Percentiles rank a stretch among this genome's conserved stretches.
Evolutionary conservation across 495 filamentous ascomycete species (phyloP).

Genomic region (Penicillium soppii): DNA sequence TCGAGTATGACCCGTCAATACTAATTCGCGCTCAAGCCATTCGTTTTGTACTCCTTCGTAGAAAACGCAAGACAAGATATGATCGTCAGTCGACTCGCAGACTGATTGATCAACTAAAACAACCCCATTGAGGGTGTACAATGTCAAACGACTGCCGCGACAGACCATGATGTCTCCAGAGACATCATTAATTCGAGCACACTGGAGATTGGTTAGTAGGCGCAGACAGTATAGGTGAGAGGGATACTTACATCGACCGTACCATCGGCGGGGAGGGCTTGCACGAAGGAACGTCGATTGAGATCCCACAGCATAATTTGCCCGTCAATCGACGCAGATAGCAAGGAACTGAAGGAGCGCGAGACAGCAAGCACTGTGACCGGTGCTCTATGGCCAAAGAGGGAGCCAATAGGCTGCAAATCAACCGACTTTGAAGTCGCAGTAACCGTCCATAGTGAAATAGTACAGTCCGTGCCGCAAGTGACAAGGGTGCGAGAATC

Average conservation of each 20-base stretch:
- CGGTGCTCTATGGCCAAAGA: conserved; percentile 86
- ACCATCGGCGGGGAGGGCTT: conserved; percentile 60
- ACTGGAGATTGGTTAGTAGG: conserved; percentile 50
- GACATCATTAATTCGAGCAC: conserved; percentile 83
- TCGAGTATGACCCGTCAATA: conserved; percentile 83
- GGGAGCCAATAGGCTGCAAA: conserved; percentile 70
- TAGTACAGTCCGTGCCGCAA: conserved; percentile 84
- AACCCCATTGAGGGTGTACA: conserved; percentile 91
- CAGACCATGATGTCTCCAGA: conserved; percentile 86
- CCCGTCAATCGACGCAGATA: conserved; percentile 78
- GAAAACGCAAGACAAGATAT: conserved; percentile 77
- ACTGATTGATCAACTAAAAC: conserved; percentile 77
- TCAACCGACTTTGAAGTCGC: conserved; percentile 69
- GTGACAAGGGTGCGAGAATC: conserved; percentile 90
- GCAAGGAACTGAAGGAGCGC: conserved; percentile 79
- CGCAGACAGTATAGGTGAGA: neutral
- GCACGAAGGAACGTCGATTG: conserved; percentile 82
- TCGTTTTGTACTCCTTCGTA: conserved; percentile 92
- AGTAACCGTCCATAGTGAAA: conserved; percentile 75
- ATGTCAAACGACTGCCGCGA: conserved; percentile 63
- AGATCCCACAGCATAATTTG: conserved; percentile 90
- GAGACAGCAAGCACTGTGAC: conserved; percentile 81
- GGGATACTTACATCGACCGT: conserved; percentile 47
- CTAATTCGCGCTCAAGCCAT: conserved; percentile 82
- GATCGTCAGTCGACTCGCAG: conserved; percentile 69